A percentile compares a stretch with the other conserved stretches of the same genome.
Evolutionary conservation across 257 asterid species (phyloP).

Genomic region (Buddleja alternifolia): DNA sequence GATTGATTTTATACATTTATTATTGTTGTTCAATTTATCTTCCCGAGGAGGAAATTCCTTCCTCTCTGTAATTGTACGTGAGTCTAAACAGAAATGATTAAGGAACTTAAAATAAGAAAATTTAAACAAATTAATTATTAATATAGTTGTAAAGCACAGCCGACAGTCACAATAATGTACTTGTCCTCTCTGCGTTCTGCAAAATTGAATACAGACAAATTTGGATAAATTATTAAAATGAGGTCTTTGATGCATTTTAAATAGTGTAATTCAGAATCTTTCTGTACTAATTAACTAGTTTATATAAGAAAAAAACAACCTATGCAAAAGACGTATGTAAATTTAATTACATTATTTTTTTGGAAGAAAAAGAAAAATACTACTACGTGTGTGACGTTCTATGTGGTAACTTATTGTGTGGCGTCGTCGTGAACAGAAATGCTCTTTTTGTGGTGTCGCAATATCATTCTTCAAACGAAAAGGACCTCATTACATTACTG

Average conservation of each 20-base stretch:
- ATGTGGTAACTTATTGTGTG: constrained; percentile 13
- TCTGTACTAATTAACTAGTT: constrained; percentile 19
- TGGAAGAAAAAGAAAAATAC: constrained; percentile 8
- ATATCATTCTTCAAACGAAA: constrained; percentile 3
- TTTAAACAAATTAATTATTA: constrained; percentile 21
- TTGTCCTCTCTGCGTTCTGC: constrained; percentile 42
- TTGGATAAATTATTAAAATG: constrained; percentile 38
- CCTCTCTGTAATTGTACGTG: constrained; percentile 7
- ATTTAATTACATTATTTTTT: constrained; percentile 12
- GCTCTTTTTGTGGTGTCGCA: constrained; percentile 23
- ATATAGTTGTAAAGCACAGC: constrained; percentile 37
- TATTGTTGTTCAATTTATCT: constrained; percentile 32
- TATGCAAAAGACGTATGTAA: background rate
- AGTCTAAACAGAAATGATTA: constrained; percentile 39
- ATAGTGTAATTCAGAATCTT: constrained; percentile 32
- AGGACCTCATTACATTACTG: background rate
- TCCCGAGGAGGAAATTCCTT: constrained; percentile 37
- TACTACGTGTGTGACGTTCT: background rate
- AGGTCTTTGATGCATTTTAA: constrained; percentile 12
- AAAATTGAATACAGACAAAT: constrained; percentile 39
- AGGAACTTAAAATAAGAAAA: constrained; percentile 8
- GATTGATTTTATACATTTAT: constrained; percentile 30
- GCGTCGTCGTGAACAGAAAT: constrained; percentile 10
- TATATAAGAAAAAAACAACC: background rate
- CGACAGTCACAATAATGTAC: constrained; percentile 59